Evolutionary conservation across 164 flowering plant genomes (phyloP), one percentile per base, ranked within the genome.

Genomic region (Magnolia sinica): DNA sequence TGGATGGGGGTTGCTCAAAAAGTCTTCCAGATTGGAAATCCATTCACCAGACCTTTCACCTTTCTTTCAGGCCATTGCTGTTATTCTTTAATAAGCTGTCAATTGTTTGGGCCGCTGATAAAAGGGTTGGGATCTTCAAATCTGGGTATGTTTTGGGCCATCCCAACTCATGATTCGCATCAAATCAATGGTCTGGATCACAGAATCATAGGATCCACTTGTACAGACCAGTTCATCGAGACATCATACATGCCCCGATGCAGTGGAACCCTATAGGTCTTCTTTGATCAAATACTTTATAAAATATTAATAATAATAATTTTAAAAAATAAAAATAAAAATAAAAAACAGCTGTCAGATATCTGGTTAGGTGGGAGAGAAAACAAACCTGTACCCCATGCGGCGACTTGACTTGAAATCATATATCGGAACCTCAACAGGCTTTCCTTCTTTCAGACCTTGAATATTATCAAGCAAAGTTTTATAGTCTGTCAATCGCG

Each of bases 401-500:
- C 99, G 93, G 27, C 88, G 87, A 80, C 99, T 94, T 69, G 92
- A 78, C 84, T 96, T 96, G 90, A 91, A 96, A 88, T 96, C 99
- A 88, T 96, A 96, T 49, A 94, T 84, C 64, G 99, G 99, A 81
- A 96, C 90, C 82, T 94, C 83, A 70, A 85, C 94, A 55, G 79
- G 82, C 80, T 90, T 91, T 76, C 98, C 99, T 67, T 81, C 92
- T 82, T 89, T 92, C 66, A 96, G 80, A 74, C 88, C 98, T 58
- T 86, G 84, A 45, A 96, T 81, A 84, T 96, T 96, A 82, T 89
- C 81, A 64, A 96, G 95, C 85, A 96, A 85, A 20, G 98, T 91
- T 68, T 94, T 98, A 85, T 92, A 96, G 82, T 96, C 99, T 8
- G 98, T 96, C 87, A 96, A 82, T 52, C 99, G 97, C 64, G 99